Evolutionary conservation across 2,329 filamentous ascomycete genomes (phyloP), one percentile per base, ranked within the genome.

Genomic region (Colletotrichum endophyticum): DNA sequence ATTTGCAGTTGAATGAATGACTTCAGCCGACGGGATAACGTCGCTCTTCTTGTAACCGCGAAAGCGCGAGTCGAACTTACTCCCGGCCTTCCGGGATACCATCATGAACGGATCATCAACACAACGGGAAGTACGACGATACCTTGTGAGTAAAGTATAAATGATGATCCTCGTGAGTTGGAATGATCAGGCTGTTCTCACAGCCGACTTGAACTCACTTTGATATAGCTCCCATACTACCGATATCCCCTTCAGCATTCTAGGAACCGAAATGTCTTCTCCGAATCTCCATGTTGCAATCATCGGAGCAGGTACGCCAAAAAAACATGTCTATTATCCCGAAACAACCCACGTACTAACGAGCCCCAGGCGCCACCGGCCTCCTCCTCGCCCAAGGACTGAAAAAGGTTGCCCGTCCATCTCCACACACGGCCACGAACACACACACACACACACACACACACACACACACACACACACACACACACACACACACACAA

Each of bases 131-230:
- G 19, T 6, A 44, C 19, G 53, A 22, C 5, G 3, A 15, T 15
- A 25, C 2, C 9, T 6, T 25, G 8, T 57, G 25, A 59, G 27
- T 1, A 28, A 16, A 9, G 1, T 59, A 59, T 59, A 53, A 22
- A 22, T 59, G 22, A 27, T 28, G 56, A 59, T 3, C 53, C 0
- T 0, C 1, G 19, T 57, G 53, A 25, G 0, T 59, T 4, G 0
- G 5, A 16, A 49, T 49, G 44, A 49, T 49, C 0, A 53, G 19
- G 44, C 44, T 53, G n/a, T 8, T 2, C 2, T 22, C 44, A 5
- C 13, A 7, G n/a, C 2, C 44, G 0, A 53, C 44, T 53, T 53
- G 11, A 22, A 53, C 3, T 22, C 44, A 53, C 3, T 22, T 0
- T 0, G 11, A 22, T 13, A 22, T 8, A 53, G 13, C 0, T 8